These are phyloP conservation scores for Sarocladiaceae sp. DNA, from an alignment of 2,329 filamentous ascomycete species.

Conservation along the genomic window DNA sequence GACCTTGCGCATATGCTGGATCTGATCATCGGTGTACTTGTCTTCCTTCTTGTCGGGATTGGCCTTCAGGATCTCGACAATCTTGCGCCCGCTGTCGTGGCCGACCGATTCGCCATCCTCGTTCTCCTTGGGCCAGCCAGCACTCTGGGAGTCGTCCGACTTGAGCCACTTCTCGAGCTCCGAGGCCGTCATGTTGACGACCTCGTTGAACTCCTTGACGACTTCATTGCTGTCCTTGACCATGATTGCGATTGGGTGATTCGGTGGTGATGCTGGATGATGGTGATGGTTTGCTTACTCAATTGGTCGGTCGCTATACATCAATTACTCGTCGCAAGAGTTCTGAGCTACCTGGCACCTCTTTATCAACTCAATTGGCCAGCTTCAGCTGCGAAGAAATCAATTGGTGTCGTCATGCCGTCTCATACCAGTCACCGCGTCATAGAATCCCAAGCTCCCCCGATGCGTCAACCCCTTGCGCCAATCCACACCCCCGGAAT, in stretches of 20 bases:
- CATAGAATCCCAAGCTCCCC: constrained; percentile 4
- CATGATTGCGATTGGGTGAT: constrained; percentile 12
- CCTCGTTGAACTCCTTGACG: constrained; percentile 54
- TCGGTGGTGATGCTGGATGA: too few relatives aligned
- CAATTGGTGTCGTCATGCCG: constrained; percentile 4
- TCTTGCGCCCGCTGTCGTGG: constrained; percentile 57
- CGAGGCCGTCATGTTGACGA: constrained; percentile 58
- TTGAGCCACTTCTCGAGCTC: constrained; percentile 58
- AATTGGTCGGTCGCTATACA: too few relatives aligned
- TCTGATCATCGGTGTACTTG: constrained; percentile 47
- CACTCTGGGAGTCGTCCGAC: constrained; percentile 47
- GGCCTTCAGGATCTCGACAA: constrained; percentile 55
- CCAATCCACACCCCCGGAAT: background rate
- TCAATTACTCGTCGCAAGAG: background rate
- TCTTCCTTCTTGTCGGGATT: constrained; percentile 52
- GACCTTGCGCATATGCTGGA: constrained; percentile 57
- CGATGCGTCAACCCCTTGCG: background rate
- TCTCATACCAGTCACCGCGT: constrained; percentile 4
- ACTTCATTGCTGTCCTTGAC: constrained; percentile 22
- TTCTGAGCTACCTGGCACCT: background rate
- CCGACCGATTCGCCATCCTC: constrained; percentile 55
- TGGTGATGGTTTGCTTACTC: too few relatives aligned
- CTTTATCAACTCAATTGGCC: background rate
- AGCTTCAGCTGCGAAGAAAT: background rate
- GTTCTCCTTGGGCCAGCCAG: constrained; percentile 55